Conservation (phyloP, 805 yeast genomes). For the Candida xiaguanensis region DNA sequence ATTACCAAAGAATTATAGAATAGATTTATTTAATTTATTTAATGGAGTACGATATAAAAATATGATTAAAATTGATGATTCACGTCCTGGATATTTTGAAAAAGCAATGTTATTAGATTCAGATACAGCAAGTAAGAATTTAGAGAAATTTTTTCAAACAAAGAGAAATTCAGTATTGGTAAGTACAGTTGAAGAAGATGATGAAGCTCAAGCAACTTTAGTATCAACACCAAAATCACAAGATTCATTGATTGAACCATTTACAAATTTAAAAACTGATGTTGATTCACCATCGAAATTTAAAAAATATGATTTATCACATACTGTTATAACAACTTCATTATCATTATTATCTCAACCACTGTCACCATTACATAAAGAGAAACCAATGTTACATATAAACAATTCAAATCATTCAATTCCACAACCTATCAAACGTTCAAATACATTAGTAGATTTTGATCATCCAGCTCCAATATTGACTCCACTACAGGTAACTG, state of each 20-base stretch:
- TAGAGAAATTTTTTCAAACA: conserved; percentile 32
- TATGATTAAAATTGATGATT: conserved; percentile 51
- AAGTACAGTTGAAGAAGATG: conserved; percentile 5
- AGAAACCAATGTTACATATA: conserved; percentile 14
- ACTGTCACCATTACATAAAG: conserved; percentile 16
- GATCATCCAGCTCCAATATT: conserved; percentile 36
- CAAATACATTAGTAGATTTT: conserved; percentile 30
- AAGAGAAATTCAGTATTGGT: conserved; percentile 5
- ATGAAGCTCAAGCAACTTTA: conserved; percentile 2
- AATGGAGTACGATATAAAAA: conserved; percentile 51
- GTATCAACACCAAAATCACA: background rate
- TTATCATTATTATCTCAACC: conserved; percentile 12
- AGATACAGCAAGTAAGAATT: conserved; percentile 41
- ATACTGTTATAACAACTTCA: conserved; percentile 13
- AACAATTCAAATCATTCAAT: conserved; percentile 14
- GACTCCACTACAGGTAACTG: conserved; percentile 42
- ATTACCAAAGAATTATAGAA: conserved; percentile 45
- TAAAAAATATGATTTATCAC: conserved; percentile 18
- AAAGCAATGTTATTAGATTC: conserved; percentile 50
- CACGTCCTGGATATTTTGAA: conserved; percentile 60
- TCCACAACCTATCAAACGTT: conserved; percentile 26
- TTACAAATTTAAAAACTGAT: conserved; percentile 7
- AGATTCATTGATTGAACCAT: conserved; percentile 9
- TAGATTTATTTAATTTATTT: conserved; percentile 52
- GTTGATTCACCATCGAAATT: conserved; percentile 6